phyloP scores from a whole-genome alignment of 2,329 filamentous ascomycete species.

The Xylaria sp. region DNA sequence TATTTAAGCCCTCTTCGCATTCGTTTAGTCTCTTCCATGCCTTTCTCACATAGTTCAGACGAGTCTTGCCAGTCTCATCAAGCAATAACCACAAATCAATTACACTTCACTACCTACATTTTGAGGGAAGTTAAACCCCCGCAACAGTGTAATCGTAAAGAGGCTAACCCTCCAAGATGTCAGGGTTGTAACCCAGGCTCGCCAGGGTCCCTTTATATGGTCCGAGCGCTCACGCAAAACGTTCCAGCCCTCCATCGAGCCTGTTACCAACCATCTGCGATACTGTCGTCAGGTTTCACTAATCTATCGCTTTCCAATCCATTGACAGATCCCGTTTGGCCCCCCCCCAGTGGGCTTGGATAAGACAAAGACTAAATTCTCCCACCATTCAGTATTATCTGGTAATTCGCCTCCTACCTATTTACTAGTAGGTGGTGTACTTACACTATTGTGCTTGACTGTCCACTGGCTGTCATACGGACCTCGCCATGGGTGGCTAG shows the following conservation, averaged over 20 bases:
- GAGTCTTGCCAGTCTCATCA: background rate
- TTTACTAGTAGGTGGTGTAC: background rate
- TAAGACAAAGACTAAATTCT: background rate
- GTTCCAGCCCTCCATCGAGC: slow-evolving; percentile 7
- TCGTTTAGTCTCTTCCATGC: background rate
- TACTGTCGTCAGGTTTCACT: background rate
- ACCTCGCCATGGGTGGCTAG: background rate
- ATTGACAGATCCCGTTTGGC: background rate
- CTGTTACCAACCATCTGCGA: background rate
- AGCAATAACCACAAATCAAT: background rate
- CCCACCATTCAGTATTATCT: background rate
- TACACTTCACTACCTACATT: background rate
- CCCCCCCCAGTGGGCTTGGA: background rate
- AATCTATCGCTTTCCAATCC: slow-evolving; percentile 10
- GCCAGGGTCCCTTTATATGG: slow-evolving; percentile 4
- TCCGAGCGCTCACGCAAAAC: slow-evolving; percentile 1
- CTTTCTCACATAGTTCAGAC: background rate
- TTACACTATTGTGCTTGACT: background rate
- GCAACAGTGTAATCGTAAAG: background rate
- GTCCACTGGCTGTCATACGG: background rate
- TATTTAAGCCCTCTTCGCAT: background rate
- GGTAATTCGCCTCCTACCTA: background rate
- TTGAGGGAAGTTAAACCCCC: background rate
- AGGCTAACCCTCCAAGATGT: background rate
- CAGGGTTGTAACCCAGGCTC: background rate